These are phyloP conservation scores for Aureobasidium sp. DNA, from an alignment of 2,329 filamentous ascomycete species.

Conservation along the genomic window DNA sequence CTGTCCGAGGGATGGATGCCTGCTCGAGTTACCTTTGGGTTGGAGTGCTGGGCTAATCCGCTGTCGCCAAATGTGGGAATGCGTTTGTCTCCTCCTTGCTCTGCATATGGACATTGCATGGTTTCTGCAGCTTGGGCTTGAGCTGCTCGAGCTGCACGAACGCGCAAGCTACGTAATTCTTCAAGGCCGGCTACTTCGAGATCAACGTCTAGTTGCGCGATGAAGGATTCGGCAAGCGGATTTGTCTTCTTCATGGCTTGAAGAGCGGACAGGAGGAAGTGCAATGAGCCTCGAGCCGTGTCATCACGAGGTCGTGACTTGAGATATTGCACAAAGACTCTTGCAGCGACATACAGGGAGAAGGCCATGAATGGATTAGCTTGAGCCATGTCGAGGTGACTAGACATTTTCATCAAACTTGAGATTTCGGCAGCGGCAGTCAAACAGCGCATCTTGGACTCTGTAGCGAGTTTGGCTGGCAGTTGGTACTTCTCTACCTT, in stretches of 20 bases:
- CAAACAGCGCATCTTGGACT: slow-evolving; percentile 89
- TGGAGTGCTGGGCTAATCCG: slow-evolving; percentile 7
- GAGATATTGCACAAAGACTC: slow-evolving; percentile 94
- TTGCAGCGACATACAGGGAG: slow-evolving; percentile 88
- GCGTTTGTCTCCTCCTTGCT: not conserved
- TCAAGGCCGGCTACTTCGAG: slow-evolving; percentile 63
- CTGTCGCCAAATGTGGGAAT: slow-evolving; percentile 5
- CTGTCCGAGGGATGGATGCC: not conserved
- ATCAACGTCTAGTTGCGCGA: slow-evolving; percentile 88
- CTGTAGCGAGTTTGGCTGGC: slow-evolving; percentile 66
- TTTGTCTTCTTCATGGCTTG: slow-evolving; percentile 80
- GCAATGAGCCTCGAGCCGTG: slow-evolving; percentile 69
- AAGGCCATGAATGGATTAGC: slow-evolving; percentile 96
- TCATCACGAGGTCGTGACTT: slow-evolving; percentile 84
- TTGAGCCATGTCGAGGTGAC: slow-evolving; percentile 81
- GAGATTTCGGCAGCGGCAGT: slow-evolving; percentile 90
- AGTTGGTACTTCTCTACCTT: slow-evolving; percentile 87
- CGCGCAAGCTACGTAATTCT: slow-evolving; percentile 16
- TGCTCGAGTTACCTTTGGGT: not conserved
- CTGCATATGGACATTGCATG: not conserved
- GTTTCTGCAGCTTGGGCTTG: not conserved
- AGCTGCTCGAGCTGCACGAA: slow-evolving; percentile 5
- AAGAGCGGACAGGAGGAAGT: slow-evolving; percentile 86
- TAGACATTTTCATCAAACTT: slow-evolving; percentile 90
- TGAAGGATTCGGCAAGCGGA: slow-evolving; percentile 85